Evolutionary conservation across 352 stramenopile species (phyloP), one percentile per base, ranked within the genome.

Genomic region (Globisporangium uncinulatum): DNA sequence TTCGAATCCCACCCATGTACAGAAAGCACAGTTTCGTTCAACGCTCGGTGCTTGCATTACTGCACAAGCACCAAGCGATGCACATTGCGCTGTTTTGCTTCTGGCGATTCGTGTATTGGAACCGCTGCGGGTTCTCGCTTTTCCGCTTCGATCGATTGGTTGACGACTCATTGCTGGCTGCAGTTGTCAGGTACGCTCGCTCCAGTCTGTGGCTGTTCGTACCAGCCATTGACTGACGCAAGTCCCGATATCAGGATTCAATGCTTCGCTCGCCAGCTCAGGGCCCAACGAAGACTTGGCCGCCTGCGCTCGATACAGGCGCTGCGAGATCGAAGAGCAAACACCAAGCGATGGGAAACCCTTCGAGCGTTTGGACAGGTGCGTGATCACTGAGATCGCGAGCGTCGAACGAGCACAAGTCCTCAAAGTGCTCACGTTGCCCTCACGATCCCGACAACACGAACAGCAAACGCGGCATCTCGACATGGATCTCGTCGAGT

Each of bases 1-100:
- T 61, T 15, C 55, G 53, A 7, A n/a, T 67, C 21, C 19, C 47
- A 47, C 4, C 29, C 20, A 6, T 56, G 37, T 69, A 54, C 24
- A 61, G 56, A 29, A 39, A 20, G 1, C 44, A 63, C 34, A 54
- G 44, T 3, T 29, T 19, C 17, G 21, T 58, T 15, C 36, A 29
- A 10, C 39, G 51, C n/a, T 31, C 51, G 29, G 65, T 52, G 29
- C 20, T 24, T 0, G 17, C 24, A 9, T 19, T 73, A 8, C 43
- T 66, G 19, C 17, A n/a, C 2, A 65, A 56, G 11, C 31, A 76
- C 46, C 68, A 76, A 60, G 56, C 43, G 13, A 17, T 39, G 6
- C 57, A 57, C 14, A 66, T 79, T 32, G 59, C 71, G 13, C 13
- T 50, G 4, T 76, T 55, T 31, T 79, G 71, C 61, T 80, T 77